Evolutionary conservation across 1,139 yeast genomes (phyloP), one percentile per base, ranked within the genome.

Genomic region (Barnettozyma hawaiiensis): DNA sequence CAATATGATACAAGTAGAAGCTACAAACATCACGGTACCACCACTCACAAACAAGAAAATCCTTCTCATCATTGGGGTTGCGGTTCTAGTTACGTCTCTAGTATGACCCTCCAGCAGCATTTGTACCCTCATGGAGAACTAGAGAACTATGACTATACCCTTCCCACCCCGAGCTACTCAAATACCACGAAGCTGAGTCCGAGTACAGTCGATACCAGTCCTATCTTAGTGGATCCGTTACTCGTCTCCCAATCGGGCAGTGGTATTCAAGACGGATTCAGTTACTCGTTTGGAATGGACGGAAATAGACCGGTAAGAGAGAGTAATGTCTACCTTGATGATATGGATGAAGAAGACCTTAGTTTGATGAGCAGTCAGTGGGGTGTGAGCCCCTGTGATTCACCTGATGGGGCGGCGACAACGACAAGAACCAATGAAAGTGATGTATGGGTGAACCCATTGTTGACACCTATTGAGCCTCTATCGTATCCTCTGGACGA

Each of bases 381-480:
- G 12, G 14, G 14, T 11, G 6, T 18, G 21, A 31, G 21, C 19
- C 7, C 33, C 21, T 18, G 21, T 12, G 21, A 4, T 16, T 31
- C 33, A 16, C 16, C 18, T 16, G 11, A 21, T 12, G 21, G 8
- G 4, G 11, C 16, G 9, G 8, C 3, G 23, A 22, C 16, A 26
- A n/a, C 3, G 29, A 12, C 15, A 8, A 15, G 15, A 12, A 12
- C 5, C 7, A 29, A 4, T 29, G 19, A 16, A 7, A 31, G 5
- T 31, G 24, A 24, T 4, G 23, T 11, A 4, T 41, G 44, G 44
- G 11, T 37, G 5, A 23, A 38, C 22, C 39, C 44, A 8, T 12
- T 41, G n/a, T 18, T 41, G 14, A 41, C 44, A 5, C 41, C 44
- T 14, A 37, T 34, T 6, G 41, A 37, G 14, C 37, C 41, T 3